These are phyloP conservation scores for Plasmodium berghei DNA, from an alignment of 169 alveolate species.

Conservation along the genomic window DNA sequence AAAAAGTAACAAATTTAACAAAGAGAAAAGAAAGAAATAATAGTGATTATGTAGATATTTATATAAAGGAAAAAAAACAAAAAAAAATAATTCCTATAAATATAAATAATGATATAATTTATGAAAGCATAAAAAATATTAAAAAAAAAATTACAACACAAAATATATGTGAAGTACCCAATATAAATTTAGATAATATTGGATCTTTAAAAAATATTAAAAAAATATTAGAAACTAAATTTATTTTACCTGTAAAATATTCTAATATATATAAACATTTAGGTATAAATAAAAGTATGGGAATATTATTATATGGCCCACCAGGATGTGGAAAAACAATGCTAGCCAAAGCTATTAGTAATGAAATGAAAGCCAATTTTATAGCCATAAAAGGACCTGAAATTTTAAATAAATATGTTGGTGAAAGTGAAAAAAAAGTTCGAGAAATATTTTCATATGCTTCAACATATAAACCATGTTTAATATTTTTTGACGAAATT, in stretches of 20 bases:
- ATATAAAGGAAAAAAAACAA: slow-evolving; percentile 2
- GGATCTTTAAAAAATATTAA: slow-evolving; percentile 95
- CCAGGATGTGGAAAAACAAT: slow-evolving; percentile 99
- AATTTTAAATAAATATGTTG: slow-evolving; percentile 98
- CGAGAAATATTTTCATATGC: slow-evolving; percentile 98
- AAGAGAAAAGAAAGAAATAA: background rate
- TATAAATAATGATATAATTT: slow-evolving; percentile 28
- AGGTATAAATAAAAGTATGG: slow-evolving; percentile 95
- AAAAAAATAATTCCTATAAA: slow-evolving; percentile 5
- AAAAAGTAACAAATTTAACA: background rate
- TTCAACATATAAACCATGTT: slow-evolving; percentile 97
- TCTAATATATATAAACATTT: slow-evolving; percentile 92
- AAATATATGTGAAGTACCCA: slow-evolving; percentile 89
- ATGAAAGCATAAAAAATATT: slow-evolving; percentile 55
- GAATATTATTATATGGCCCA: slow-evolving; percentile 98
- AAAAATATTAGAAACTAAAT: slow-evolving; percentile 92
- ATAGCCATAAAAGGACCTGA: slow-evolving; percentile 98
- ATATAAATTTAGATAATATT: slow-evolving; percentile 95
- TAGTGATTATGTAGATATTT: background rate
- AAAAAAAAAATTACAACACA: slow-evolving; percentile 63
- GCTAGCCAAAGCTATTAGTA: slow-evolving; percentile 98
- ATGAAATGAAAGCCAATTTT: slow-evolving; percentile 96
- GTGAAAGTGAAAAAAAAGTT: slow-evolving; percentile 99
- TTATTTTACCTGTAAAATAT: slow-evolving; percentile 94
- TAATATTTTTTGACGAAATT: slow-evolving; percentile 98